Evolutionary conservation across 192 early-diverging fungal genomes (phyloP), one percentile per base, ranked within the genome.

Genomic region (Coemansia reversa): DNA sequence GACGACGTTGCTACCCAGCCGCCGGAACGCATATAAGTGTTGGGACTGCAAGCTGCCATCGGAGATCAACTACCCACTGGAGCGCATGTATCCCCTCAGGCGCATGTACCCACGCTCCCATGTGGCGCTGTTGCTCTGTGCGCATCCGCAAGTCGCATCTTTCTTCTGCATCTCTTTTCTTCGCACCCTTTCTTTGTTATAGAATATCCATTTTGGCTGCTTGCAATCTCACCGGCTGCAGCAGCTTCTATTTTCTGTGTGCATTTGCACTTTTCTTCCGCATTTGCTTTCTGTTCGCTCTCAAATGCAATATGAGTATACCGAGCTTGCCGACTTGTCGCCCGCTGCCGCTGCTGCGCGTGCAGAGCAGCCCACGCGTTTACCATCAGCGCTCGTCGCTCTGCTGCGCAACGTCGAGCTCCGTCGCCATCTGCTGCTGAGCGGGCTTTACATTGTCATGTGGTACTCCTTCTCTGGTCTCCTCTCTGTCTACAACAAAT

Each of bases 401-500:
- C 66, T 82, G 23, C 39, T 82, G 1, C 54, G 30, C 18, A 62
- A 76, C 33, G 51, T 52, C 2, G 62, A 69, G 35, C 55, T 80
- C 49, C 74, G 62, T n/a, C 66, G 52, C 6, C 66, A 75, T 27
- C 28, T 78, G 51, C 33, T 74, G n/a, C 62, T 77, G 39, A 76
- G 70, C n/a, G 58, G 33, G 18, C 62, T 79, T 57, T 84, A 77
- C 49, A 75, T 85, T 0, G 58, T 81, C 51, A 69, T 82, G 50
- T 87, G 86, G 86, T 90, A 88, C 76, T 49, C 55, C 11, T 86
- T 86, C 23, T 87, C 95, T 2, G 86, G 92, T 0, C 63, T 85
- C 7, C 79, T 97, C 25, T 89, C 89, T 2, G 83, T 95, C 3
- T 97, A 94, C 79, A 97, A 97, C 86, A 94, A 92, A 59, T 97